Conservation (phyloP, 2,329 filamentous ascomycete species). For the Pezicula neosporulosa region DNA sequence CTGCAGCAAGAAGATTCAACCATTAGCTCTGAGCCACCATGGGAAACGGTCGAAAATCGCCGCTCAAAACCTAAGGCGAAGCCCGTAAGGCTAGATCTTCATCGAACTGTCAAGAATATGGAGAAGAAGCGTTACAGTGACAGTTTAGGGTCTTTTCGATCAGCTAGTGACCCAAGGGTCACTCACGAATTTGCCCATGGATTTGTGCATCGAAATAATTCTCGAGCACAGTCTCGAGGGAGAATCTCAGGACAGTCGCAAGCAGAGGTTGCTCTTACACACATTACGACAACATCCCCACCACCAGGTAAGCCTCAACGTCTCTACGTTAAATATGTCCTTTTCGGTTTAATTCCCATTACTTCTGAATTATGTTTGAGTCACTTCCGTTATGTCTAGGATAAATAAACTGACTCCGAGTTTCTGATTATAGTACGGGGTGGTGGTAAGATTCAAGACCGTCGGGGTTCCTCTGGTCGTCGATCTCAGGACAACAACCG, state of each 20-base stretch:
- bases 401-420: too few relatives aligned
- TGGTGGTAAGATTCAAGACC: conserved; percentile 24
- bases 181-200: conserved; percentile 22
- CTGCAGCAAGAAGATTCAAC: conserved; percentile 4
- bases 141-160: conserved; percentile 40
- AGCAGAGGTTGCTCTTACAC: conserved; percentile 40
- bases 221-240: conserved; percentile 17
- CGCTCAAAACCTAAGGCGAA: conserved; percentile 7
- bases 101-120: conserved; percentile 38
- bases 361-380: too few relatives aligned
- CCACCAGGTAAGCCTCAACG: conserved; percentile 13
- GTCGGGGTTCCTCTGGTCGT: conserved; percentile 10
- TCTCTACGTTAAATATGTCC: too few relatives aligned
- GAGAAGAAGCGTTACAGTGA: conserved; percentile 39
- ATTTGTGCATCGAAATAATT: conserved; percentile 11
- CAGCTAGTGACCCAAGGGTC: conserved; percentile 18
- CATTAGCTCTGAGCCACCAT: conserved; percentile 15
- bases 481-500: conserved; percentile 14
- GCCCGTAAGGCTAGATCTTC: conserved; percentile 26
- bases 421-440: conserved; percentile 12
- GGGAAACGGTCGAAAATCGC: conserved; percentile 17
- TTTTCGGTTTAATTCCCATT: too few relatives aligned
- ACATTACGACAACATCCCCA: conserved; percentile 36
- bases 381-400: too few relatives aligned
- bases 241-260: conserved; percentile 25